These are phyloP conservation scores for Scheffersomyces insectosa DNA, from an alignment of 1,139 yeast species.

Conservation along the genomic window DNA sequence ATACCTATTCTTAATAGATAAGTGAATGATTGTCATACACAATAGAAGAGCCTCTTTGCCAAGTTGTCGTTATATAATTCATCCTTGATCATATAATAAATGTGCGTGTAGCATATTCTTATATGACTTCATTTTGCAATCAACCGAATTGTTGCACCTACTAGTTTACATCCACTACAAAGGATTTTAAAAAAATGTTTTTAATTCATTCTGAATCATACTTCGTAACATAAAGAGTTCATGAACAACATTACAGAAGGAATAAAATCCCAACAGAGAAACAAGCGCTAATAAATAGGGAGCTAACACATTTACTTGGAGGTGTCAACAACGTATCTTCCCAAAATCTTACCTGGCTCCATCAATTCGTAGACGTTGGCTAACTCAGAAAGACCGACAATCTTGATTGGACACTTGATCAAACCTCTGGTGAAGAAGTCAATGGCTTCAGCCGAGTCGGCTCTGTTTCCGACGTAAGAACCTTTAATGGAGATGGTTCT, in stretches of 20 bases:
- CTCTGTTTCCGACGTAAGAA: conserved; percentile 80
- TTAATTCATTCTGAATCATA: not conserved
- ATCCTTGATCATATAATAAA: too few species aligned
- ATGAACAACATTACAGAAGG: not conserved
- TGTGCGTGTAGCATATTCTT: too few species aligned
- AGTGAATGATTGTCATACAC: too few species aligned
- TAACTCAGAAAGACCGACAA: conserved; percentile 67
- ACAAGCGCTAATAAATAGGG: not conserved
- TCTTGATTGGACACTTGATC: conserved; percentile 67
- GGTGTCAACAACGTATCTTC: conserved; percentile 78
- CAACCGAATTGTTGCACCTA: too few species aligned
- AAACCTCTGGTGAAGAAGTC: conserved; percentile 73
- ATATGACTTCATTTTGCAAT: too few species aligned
- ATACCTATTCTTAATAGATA: too few species aligned
- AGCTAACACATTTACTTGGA: conserved; percentile 37
- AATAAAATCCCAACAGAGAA: too few species aligned
- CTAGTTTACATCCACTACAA: not conserved
- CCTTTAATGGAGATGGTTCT: conserved; percentile 66
- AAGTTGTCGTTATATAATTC: too few species aligned
- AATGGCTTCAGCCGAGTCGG: conserved; percentile 73
- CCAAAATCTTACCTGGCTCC: conserved; percentile 71
- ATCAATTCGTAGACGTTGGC: conserved; percentile 63
- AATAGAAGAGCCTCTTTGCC: too few species aligned
- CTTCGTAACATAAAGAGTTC: not conserved
- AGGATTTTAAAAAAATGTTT: not conserved